Base-by-base conservation (phyloP, 2,329 filamentous ascomycete species). In the Botrytis porri region DNA sequence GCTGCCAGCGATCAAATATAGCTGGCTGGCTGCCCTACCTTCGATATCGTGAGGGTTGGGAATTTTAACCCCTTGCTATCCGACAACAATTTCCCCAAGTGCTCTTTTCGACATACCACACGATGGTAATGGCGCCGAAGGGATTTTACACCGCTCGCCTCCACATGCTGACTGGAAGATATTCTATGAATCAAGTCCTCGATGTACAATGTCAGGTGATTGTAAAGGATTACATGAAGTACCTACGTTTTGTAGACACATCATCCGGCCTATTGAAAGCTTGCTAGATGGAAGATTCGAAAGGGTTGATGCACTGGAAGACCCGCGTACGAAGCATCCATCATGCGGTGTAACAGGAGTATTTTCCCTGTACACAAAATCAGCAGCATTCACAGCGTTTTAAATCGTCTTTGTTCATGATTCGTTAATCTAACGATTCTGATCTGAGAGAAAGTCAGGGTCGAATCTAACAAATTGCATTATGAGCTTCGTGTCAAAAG, bases 361-460 rank as follows among this genome's bases (percentile, higher is more conserved):
- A 54, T 48, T 48, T 63, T 70, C 69, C 57, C 32, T 62, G 66
- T 45, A 62, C 69, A 39, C 32, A 69, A 60, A 22, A 69, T n/a
- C 54, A 57, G 37, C 66, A 62, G 48, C 35, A 67, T 67, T 57
- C 39, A 51, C 32, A 45, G 32, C 63, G 22, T 51, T 32, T 37
- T 32, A 12, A 12, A 69, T 57, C 48, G 3, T 29, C 54, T 20
- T 16, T 32, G 48, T 12, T 41, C 22, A 43, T 57, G 48, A 69
- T 69, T 69, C 65, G 65, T 69, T 41, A 69, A 59, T 69, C 65
- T 72, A 51, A 51, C 69, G 37, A 67, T 41, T 67, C 35, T 72
- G 51, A 69, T 72, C 43, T 57, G 62, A 41, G n/a, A 39, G 41
- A 39, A 67, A 43, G 37, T 60, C 63, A 54, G 62, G 59, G 64